phyloP scores from a whole-genome alignment of 2,329 filamentous ascomycete genomes.

The Fusarium phyllophilum region DNA sequence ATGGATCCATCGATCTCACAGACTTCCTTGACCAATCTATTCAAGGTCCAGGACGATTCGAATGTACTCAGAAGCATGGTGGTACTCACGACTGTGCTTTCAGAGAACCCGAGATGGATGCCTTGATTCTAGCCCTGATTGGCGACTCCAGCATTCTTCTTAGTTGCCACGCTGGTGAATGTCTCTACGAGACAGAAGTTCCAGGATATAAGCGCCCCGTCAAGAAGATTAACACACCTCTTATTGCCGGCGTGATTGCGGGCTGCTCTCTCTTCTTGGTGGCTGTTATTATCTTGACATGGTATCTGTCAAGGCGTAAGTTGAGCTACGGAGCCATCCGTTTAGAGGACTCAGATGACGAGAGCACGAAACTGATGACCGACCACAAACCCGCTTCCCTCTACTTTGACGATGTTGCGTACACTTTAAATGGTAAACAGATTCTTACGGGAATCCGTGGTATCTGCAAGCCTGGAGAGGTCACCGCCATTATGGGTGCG shows the following conservation, averaged over 20 bases:
- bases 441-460: constrained; percentile 86
- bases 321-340: constrained; percentile 77
- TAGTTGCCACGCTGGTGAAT: constrained; percentile 87
- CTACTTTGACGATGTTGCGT: constrained; percentile 88
- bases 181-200: constrained; percentile 90
- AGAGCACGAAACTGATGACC: constrained; percentile 84
- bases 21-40: constrained; percentile 88
- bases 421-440: constrained; percentile 85
- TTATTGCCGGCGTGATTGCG: constrained; percentile 94
- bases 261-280: constrained; percentile 87
- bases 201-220: constrained; percentile 89
- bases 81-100: constrained; percentile 78
- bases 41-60: constrained; percentile 87
- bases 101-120: constrained; percentile 91
- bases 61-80: constrained; percentile 74
- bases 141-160: constrained; percentile 91
- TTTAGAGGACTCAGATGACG: constrained; percentile 90
- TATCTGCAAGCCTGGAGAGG: constrained; percentile 91
- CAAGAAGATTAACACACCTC: constrained; percentile 94
- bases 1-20: constrained; percentile 89
- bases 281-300: constrained; percentile 82
- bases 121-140: constrained; percentile 87
- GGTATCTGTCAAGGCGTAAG: constrained; percentile 86
- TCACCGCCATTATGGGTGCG: constrained; percentile 97
- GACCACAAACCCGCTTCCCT: constrained; percentile 92